phyloP scores from a whole-genome alignment of 257 asterid species.

The Solanum paucissectum region DNA sequence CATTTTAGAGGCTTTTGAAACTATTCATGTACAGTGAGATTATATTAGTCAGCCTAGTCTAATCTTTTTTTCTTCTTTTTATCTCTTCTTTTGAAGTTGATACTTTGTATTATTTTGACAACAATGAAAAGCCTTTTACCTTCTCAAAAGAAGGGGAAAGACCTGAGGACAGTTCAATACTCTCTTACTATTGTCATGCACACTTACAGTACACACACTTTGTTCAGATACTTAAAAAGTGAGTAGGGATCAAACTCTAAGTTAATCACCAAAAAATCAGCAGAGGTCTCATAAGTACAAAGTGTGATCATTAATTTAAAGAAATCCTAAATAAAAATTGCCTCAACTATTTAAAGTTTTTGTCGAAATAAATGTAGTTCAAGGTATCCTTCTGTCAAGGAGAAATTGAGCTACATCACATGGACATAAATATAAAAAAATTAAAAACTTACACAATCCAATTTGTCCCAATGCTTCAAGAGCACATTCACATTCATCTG shows the following conservation, averaged over 20 bases:
- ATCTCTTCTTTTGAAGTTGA: not conserved
- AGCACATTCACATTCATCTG: conserved; percentile 91
- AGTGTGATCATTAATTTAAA: not conserved
- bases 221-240: not conserved
- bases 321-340: not conserved
- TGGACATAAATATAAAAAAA: not conserved
- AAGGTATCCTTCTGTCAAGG: not conserved
- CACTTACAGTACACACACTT: not conserved
- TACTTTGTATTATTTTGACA: not conserved
- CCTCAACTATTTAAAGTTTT: not conserved
- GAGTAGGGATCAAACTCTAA: not conserved
- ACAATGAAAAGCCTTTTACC: not conserved
- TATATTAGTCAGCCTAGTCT: not conserved
- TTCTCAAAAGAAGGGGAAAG: not conserved
- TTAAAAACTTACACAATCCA: conserved; percentile 67
- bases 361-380: not conserved
- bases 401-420: not conserved
- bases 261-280: not conserved
- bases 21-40: not conserved
- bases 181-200: not conserved
- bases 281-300: not conserved
- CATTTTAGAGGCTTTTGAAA: not conserved
- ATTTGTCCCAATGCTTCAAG: conserved; percentile 92
- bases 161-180: not conserved
- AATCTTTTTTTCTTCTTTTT: not conserved